Base-by-base conservation (phyloP, 2,329 filamentous ascomycete species). In the Cytospora piceae region DNA sequence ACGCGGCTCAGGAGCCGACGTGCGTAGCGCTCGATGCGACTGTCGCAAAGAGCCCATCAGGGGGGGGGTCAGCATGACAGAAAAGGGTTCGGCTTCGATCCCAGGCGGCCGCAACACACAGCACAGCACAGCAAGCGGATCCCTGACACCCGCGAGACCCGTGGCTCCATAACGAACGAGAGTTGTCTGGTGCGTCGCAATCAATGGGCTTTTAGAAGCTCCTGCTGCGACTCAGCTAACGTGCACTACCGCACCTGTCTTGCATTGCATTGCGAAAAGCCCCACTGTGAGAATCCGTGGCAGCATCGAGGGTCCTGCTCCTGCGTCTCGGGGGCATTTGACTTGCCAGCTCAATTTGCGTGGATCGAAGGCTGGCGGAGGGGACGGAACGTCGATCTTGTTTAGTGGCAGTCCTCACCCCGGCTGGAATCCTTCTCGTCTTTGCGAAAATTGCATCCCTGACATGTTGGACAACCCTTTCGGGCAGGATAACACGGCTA, bases 161-260 rank as follows among this genome's bases (percentile, higher is more conserved):
- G 58, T 65, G 61, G 65, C 65, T 60, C 65, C 65, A 67, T 67
- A 64, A 52, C 53, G 42, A 46, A 58, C 54, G 52, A 56, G 51
- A 55, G 56, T 66, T 65, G 63, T 65, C 66, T 67, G 66, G 62
- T 67, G 63, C 63, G 63, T 62, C 66, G 66, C 66, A 68, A 66
- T 57, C 66, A 51, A 66, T 42, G 49, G 56, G 39, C 49, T 32
- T 58, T 52, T 54, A 22, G 55, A 54, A 34, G 63, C 52, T 29
- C 54, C 14, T 60, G 63, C 51, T 65, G 58, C 58, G 58, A 58
- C 55, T 62, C 65, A 61, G 58, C 65, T 65, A 57, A 57, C 37
- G 53, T 51, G 59, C 64, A 55, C 64, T 63, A 54, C 61, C 60
- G 63, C 57, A 66, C 60, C 65, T 68, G 63, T 61, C 66, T 39